Evolutionary conservation across 768 basidiomycete species (phyloP).

Genomic region (Termitomyces sp.): DNA sequence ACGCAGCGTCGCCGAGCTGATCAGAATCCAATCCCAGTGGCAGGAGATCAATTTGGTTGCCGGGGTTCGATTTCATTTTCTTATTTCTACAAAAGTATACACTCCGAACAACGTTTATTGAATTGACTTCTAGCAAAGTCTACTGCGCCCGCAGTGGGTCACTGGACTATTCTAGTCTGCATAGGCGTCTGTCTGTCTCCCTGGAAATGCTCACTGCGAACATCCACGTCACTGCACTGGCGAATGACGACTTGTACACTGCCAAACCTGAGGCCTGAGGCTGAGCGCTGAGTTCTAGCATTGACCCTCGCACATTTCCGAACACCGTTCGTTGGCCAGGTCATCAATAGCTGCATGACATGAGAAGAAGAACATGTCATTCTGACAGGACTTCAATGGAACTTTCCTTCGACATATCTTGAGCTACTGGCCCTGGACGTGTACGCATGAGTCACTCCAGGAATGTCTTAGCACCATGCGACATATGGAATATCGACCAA

Average conservation of each 20-base stretch:
- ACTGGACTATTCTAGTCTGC: background rate
- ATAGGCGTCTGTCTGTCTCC: too few species aligned
- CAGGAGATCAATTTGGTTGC: constrained; percentile 3
- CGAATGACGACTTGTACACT: background rate
- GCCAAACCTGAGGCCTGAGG: background rate
- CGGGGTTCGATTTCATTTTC: background rate
- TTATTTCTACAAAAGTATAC: background rate
- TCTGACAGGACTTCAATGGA: background rate
- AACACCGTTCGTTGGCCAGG: background rate
- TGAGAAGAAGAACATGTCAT: background rate
- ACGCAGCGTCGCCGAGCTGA: background rate
- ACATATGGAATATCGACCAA: background rate
- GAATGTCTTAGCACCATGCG: background rate
- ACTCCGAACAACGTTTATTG: background rate
- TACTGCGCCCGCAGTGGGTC: background rate
- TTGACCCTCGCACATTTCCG: background rate
- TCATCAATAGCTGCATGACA: background rate
- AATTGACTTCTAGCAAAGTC: background rate
- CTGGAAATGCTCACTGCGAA: too few species aligned
- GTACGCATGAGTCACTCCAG: background rate
- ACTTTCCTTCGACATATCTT: background rate
- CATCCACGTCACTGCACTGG: background rate
- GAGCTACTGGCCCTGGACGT: background rate
- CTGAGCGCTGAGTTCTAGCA: too few species aligned
- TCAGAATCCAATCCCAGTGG: background rate